phyloP scores from a whole-genome alignment of 495 filamentous ascomycete genomes.

The Penicillium manginii region DNA sequence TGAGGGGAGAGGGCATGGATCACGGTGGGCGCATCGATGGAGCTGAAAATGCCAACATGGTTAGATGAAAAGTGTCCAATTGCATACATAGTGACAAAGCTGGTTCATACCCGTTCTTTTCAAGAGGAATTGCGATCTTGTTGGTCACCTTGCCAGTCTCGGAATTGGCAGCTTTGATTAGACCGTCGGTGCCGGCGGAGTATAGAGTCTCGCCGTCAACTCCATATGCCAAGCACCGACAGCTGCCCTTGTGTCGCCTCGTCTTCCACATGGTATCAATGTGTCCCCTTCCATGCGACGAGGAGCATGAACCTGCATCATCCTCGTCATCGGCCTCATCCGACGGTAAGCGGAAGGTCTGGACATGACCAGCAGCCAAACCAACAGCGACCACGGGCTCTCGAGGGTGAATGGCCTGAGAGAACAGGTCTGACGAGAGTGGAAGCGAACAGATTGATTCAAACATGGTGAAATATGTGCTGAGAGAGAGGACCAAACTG shows the following conservation, averaged over 20 bases:
- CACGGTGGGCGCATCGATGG: conserved; percentile 70
- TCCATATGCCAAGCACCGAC: conserved; percentile 75
- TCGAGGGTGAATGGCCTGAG: conserved; percentile 82
- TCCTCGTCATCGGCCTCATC: conserved; percentile 50
- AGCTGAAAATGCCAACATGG: conserved; percentile 22
- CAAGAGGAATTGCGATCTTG: conserved; percentile 61
- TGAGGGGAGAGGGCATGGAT: conserved; percentile 82
- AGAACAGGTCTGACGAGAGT: conserved; percentile 83
- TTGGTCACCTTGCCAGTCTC: conserved; percentile 79
- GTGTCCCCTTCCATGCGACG: conserved; percentile 62
- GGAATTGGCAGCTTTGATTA: conserved; percentile 84
- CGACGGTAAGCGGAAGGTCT: conserved; percentile 78
- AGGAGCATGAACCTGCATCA: conserved; percentile 46
- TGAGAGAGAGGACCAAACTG: no score
- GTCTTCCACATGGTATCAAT: conserved; percentile 90
- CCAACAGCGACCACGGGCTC: conserved; percentile 85
- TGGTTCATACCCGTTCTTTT: conserved; percentile 42
- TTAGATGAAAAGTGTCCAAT: not conserved
- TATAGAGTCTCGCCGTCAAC: conserved; percentile 77
- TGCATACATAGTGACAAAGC: not conserved
- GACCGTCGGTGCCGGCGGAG: conserved; percentile 85
- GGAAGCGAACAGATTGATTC: conserved; percentile 90
- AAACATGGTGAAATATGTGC: conserved; percentile 56
- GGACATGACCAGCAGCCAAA: conserved; percentile 81
- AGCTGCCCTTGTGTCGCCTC: conserved; percentile 88